Evolutionary conservation across 2,329 filamentous ascomycete species (phyloP), one percentile per base, ranked within the genome.

Genomic region (Clonostachys rhizophaga): DNA sequence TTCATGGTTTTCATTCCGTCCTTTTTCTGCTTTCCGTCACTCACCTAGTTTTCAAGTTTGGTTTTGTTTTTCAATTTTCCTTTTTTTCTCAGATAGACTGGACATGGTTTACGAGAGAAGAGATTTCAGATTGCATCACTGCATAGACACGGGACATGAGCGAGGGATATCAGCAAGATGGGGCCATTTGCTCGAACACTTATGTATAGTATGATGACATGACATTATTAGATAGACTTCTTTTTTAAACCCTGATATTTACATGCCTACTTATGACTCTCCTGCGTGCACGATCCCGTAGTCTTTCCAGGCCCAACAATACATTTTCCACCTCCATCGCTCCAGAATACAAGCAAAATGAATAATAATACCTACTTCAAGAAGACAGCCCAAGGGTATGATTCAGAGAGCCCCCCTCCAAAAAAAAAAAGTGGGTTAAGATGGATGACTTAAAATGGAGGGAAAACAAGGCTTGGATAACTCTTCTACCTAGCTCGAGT

Each of bases 401-500:
- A 3, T 20, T 30, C 24, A 30, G 24, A 30, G 24, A 30, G 9
- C 9, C 8, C 24, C 24, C 24, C 24, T 30, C 24, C 24, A 30
- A 3, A 30, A 30, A 30, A 30, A 30, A 30, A 10, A 10, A 10
- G 24, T 30, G 4, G 24, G 9, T 30, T 30, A 30, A 30, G 24
- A 30, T 30, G 24, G 4, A 30, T 30, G 9, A 30, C 24, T 30
- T 30, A 30, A 10, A 30, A 10, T 30, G 9, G 24, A 30, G 9
- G 24, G 24, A 8, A 10, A 30, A 30, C 24, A 30, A 30, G 24
- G 24, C 24, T 30, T 30, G 24, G 8, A 10, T 10, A 30, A 30
- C 24, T 16, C 12, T 40, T 40, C 57, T 74, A 80, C 43, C 75
- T 67, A 24, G 70, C 61, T 44, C 77, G 66, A 14, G 79, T 84